These are phyloP conservation scores for Diplosphaera chodatii DNA, from an alignment of 139 green algal genomes.

Conservation along the genomic window DNA sequence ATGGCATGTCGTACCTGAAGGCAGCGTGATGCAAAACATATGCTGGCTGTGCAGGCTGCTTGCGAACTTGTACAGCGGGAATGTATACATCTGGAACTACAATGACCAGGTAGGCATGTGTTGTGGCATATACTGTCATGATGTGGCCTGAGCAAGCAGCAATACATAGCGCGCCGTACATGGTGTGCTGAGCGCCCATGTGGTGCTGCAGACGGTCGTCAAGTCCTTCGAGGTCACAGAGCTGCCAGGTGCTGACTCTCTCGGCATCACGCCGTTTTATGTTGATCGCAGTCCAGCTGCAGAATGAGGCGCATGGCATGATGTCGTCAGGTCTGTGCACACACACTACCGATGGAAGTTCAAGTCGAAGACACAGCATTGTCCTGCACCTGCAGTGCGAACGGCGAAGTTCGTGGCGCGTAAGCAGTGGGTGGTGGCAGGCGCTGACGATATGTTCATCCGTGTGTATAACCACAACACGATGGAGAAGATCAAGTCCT, in stretches of 20 bases:
- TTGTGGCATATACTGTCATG: not conserved
- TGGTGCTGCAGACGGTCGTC: conserved; percentile 71
- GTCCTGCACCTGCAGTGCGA: conserved; percentile 82
- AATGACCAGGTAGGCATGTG: conserved; percentile 43
- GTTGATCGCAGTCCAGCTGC: too few relatives aligned
- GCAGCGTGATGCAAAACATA: too few relatives aligned
- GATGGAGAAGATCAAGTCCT: conserved; percentile 93
- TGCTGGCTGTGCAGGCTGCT: conserved; percentile 83
- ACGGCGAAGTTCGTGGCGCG: conserved; percentile 92
- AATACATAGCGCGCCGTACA: too few relatives aligned
- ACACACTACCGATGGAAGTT: too few relatives aligned
- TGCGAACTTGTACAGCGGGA: conserved; percentile 94
- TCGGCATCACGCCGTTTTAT: too few relatives aligned
- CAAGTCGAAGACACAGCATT: too few relatives aligned
- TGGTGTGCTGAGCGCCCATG: not conserved
- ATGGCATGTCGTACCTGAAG: too few relatives aligned
- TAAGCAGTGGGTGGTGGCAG: conserved; percentile 95
- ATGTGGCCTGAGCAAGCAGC: too few relatives aligned
- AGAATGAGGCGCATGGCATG: too few relatives aligned
- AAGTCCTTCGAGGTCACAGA: conserved; percentile 98
- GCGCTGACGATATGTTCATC: conserved; percentile 96
- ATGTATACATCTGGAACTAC: conserved; percentile 97
- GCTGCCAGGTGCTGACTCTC: conserved; percentile 66
- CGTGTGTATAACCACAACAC: conserved; percentile 99
- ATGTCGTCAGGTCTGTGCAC: too few relatives aligned